Evolutionary conservation across 169 alveolate genomes (phyloP).

Genomic region (Plasmodium inui): DNA sequence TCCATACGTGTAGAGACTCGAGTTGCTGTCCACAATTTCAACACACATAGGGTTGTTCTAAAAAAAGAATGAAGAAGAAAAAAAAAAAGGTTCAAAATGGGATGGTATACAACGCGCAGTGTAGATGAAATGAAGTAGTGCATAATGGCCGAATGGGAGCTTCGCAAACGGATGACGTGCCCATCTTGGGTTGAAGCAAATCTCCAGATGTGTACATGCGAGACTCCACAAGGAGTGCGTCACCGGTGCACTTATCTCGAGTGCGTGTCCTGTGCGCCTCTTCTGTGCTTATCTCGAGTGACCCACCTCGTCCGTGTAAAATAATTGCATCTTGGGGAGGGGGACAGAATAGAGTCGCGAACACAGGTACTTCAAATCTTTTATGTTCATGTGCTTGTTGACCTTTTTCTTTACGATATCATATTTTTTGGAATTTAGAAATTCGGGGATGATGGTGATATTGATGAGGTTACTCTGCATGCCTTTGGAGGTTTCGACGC

Average conservation of each 20-base stretch:
- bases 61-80: not conserved
- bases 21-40: conserved; percentile 68
- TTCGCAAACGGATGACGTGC: not conserved
- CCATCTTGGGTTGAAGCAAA: not conserved
- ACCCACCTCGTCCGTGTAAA: conserved; percentile 73
- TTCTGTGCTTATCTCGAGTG: not conserved
- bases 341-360: conserved; percentile 68
- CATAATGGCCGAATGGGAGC: not conserved
- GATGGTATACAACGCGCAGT: not conserved
- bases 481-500: conserved; percentile 11
- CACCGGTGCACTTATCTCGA: not conserved
- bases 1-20: conserved; percentile 72
- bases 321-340: conserved; percentile 26
- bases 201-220: not conserved
- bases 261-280: not conserved
- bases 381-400: conserved; percentile 46
- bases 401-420: conserved; percentile 68
- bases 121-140: not conserved
- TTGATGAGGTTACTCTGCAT: conserved; percentile 57
- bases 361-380: conserved; percentile 65
- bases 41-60: conserved; percentile 65
- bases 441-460: conserved; percentile 70
- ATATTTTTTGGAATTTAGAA: conserved; percentile 48
- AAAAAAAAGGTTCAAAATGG: not conserved
- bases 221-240: not conserved